Evolutionary conservation across 805 yeast genomes (phyloP).

Genomic region (Candida orba): DNA sequence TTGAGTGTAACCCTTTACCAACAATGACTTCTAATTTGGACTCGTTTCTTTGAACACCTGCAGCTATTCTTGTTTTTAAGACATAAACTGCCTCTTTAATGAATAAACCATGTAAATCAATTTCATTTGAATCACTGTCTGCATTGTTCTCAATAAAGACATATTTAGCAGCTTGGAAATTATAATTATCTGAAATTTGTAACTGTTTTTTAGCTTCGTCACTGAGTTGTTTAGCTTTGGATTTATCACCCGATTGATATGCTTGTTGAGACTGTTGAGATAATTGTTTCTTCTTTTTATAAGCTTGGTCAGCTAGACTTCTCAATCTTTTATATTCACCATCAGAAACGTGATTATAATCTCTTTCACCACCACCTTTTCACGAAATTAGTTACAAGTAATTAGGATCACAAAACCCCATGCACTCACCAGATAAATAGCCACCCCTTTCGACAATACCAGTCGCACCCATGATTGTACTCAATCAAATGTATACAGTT

Average conservation of each 20-base stretch:
- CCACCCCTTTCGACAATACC: conserved; percentile 7
- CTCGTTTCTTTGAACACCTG: conserved; percentile 52
- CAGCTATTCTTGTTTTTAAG: conserved; percentile 64
- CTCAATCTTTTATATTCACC: conserved; percentile 56
- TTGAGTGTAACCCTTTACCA: conserved; percentile 87
- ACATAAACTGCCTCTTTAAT: conserved; percentile 83
- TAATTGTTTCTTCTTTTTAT: conserved; percentile 44
- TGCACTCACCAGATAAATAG: conserved; percentile 3
- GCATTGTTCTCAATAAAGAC: conserved; percentile 84
- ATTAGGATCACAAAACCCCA: not conserved
- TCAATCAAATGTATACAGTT: too few relatives aligned
- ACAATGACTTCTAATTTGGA: conserved; percentile 72
- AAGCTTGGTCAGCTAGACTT: conserved; percentile 60
- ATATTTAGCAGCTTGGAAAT: conserved; percentile 80
- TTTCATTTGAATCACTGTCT: conserved; percentile 79
- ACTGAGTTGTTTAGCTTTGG: conserved; percentile 65
- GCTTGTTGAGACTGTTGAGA: conserved; percentile 72
- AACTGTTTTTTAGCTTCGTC: conserved; percentile 56
- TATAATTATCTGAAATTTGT: conserved; percentile 57
- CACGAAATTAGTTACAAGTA: not conserved
- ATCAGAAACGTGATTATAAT: conserved; percentile 13
- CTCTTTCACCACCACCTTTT: conserved; percentile 7
- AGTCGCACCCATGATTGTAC: conserved; percentile 7
- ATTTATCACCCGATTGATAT: conserved; percentile 65
- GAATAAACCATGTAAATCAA: conserved; percentile 87